Evolutionary conservation across 2,329 filamentous ascomycete genomes (phyloP).

Genomic region (Alternaria infectoria): DNA sequence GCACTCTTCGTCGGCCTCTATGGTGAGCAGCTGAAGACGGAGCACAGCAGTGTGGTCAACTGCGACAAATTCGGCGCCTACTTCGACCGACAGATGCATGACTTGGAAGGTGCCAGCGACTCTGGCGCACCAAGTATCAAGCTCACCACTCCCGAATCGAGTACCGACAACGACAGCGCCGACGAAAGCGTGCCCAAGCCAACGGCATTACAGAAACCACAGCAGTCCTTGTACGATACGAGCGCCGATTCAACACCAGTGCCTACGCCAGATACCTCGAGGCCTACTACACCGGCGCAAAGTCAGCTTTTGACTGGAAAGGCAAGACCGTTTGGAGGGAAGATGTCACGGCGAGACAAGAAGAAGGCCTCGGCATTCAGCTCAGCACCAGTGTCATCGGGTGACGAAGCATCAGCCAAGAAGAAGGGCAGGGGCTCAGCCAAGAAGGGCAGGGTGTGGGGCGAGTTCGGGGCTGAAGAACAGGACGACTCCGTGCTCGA

Average conservation of each 20-base stretch:
- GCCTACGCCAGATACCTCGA: constrained; percentile 75
- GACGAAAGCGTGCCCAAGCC: constrained; percentile 60
- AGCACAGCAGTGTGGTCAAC: constrained; percentile 77
- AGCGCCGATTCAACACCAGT: constrained; percentile 74
- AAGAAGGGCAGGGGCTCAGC: constrained; percentile 65
- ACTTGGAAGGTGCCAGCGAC: constrained; percentile 70
- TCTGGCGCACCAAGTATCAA: constrained; percentile 49
- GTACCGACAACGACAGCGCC: constrained; percentile 56
- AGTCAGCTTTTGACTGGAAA: constrained; percentile 76
- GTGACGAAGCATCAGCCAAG: constrained; percentile 73
- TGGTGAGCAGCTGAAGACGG: constrained; percentile 81
- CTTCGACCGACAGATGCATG: constrained; percentile 89
- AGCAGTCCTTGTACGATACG: constrained; percentile 48
- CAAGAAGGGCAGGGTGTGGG: constrained; percentile 93
- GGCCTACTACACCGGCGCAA: constrained; percentile 75
- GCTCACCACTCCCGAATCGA: constrained; percentile 55
- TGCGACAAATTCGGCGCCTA: constrained; percentile 84
- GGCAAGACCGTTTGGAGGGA: constrained; percentile 69
- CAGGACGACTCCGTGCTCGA: constrained; percentile 80
- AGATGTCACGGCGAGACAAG: constrained; percentile 80
- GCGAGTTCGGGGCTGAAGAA: constrained; percentile 87
- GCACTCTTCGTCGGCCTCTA: constrained; percentile 92
- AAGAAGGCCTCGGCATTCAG: constrained; percentile 64
- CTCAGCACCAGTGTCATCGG: constrained; percentile 74
- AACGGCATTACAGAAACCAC: constrained; percentile 57